Conservation (phyloP, 2,329 filamentous ascomycete species). For the Phialophora tarda region DNA sequence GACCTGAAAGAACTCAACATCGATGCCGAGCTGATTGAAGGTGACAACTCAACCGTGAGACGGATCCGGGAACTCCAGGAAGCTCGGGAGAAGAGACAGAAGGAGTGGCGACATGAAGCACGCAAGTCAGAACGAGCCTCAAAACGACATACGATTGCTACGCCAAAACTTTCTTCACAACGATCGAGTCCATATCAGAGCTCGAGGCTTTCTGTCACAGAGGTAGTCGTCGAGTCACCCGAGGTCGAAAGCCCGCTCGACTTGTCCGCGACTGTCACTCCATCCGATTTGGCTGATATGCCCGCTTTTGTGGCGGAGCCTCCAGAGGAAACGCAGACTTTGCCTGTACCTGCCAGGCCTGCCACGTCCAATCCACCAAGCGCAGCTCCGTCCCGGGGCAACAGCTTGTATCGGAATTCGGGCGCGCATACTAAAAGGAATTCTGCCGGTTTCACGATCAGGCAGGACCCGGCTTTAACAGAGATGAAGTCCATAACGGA, state of each 20-base stretch:
- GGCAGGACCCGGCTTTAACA: slow-evolving; percentile 38
- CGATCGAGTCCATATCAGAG: slow-evolving; percentile 32
- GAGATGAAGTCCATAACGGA: slow-evolving; percentile 88
- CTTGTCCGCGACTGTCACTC: slow-evolving; percentile 30
- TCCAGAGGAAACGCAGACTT: slow-evolving; percentile 20
- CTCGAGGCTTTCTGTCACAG: slow-evolving; percentile 38
- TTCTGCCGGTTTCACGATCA: slow-evolving; percentile 21
- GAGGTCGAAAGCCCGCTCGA: slow-evolving; percentile 32
- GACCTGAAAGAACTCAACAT: slow-evolving; percentile 49
- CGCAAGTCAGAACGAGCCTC: slow-evolving; percentile 36
- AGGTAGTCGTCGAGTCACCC: slow-evolving; percentile 34
- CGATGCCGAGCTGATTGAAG: slow-evolving; percentile 48
- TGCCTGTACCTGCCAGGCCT: slow-evolving; percentile 1
- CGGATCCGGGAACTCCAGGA: slow-evolving; percentile 64
- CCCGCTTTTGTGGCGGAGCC: slow-evolving; percentile 28
- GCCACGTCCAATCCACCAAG: slow-evolving; percentile 14
- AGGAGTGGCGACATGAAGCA: slow-evolving; percentile 40
- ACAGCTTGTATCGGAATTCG: slow-evolving; percentile 26
- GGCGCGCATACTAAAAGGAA: slow-evolving; percentile 23
- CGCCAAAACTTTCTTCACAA: slow-evolving; percentile 32
- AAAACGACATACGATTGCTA: slow-evolving; percentile 35
- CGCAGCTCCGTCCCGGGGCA: slow-evolving; percentile 25
- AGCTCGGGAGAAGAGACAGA: slow-evolving; percentile 56
- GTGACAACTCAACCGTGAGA: slow-evolving; percentile 63
- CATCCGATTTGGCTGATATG: slow-evolving; percentile 32